phyloP scores from a whole-genome alignment of 2,329 filamentous ascomycete species.

The Madurella fahalii region DNA sequence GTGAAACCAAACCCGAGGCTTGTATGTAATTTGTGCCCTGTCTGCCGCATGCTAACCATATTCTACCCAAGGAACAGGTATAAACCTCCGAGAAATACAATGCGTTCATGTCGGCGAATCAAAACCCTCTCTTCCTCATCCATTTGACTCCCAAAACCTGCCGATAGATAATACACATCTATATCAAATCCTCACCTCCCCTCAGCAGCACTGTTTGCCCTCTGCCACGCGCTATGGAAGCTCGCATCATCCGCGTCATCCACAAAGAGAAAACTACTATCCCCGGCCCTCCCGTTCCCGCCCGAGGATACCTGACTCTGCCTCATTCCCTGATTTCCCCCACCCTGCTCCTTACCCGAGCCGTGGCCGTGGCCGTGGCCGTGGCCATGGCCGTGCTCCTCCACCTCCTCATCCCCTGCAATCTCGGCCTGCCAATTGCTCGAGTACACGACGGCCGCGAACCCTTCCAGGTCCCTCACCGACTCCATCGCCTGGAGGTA shows the following conservation, averaged over 20 bases:
- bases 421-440: constrained; percentile 75
- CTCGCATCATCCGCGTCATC: not conserved
- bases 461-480: constrained; percentile 73
- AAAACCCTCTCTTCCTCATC: not conserved
- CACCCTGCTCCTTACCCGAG: not conserved
- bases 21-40: too few species aligned
- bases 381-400: constrained; percentile 11
- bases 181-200: not conserved
- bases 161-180: not conserved
- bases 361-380: constrained; percentile 1
- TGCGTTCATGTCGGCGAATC: not conserved
- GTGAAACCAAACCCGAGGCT: too few species aligned
- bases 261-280: not conserved
- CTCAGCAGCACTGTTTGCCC: not conserved
- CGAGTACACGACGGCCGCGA: constrained; percentile 81
- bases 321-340: not conserved
- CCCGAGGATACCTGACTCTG: not conserved
- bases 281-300: not conserved
- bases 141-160: not conserved
- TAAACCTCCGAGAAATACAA: not conserved
- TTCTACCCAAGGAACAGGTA: not conserved
- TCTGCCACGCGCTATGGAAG: not conserved
- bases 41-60: not conserved
- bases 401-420: constrained; percentile 43
- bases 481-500: constrained; percentile 72